Evolutionary conservation across 1,139 yeast genomes (phyloP).

Genomic region (Pneumocystis murina): DNA sequence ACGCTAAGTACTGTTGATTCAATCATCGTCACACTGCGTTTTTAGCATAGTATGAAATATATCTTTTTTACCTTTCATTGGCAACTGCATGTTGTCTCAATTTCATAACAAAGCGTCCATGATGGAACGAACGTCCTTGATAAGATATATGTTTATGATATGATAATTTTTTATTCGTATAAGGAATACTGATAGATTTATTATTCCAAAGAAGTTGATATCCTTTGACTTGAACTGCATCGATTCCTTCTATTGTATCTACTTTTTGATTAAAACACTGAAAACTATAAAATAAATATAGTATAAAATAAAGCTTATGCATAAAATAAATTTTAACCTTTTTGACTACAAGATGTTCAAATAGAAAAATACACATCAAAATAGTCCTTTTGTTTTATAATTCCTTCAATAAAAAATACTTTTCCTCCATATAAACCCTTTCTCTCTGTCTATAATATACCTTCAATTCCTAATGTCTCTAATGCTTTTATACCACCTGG

Average conservation of each 20-base stretch:
- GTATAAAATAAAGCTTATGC: neutral
- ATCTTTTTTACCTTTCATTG: neutral
- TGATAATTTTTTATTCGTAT: constrained; percentile 20
- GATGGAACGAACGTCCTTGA: constrained; percentile 68
- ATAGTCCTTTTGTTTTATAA: too few species aligned
- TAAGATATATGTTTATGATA: neutral
- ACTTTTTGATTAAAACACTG: neutral
- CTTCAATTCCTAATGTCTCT: constrained; percentile 60
- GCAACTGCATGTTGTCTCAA: constrained; percentile 54
- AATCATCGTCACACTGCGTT: constrained; percentile 40
- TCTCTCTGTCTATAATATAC: neutral
- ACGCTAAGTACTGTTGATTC: constrained; percentile 70
- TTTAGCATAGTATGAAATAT: constrained; percentile 7
- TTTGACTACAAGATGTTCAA: too few species aligned
- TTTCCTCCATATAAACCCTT: neutral
- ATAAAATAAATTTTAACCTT: neutral
- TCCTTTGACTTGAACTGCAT: constrained; percentile 65
- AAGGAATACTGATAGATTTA: constrained; percentile 43
- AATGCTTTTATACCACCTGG: constrained; percentile 86
- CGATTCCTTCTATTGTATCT: constrained; percentile 63
- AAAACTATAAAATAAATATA: neutral
- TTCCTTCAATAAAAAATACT: too few species aligned
- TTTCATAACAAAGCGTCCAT: constrained; percentile 72
- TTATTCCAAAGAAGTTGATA: constrained; percentile 61
- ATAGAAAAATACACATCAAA: too few species aligned